Evolutionary conservation across 2,329 filamentous ascomycete genomes (phyloP).

Genomic region (Fusarium sororula): DNA sequence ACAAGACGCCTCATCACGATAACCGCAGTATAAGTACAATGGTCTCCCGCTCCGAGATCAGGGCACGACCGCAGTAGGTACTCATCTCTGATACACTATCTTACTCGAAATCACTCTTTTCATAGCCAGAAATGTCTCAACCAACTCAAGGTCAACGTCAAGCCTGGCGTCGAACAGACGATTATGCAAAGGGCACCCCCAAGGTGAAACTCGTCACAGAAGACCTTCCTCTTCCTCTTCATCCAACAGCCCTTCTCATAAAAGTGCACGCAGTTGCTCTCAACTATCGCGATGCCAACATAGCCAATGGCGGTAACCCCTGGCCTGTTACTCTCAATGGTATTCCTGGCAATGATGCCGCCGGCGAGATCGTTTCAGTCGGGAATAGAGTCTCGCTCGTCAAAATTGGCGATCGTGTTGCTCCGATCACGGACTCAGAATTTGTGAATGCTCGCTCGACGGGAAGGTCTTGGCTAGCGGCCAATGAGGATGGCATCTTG

Average conservation of each 20-base stretch:
- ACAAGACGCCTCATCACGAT: neutral
- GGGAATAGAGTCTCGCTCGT: slow-evolving; percentile 48
- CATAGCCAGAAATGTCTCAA: slow-evolving; percentile 2
- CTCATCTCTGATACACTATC: too few species aligned
- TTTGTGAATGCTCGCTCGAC: slow-evolving; percentile 51
- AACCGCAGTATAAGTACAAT: neutral
- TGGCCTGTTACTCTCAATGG: slow-evolving; percentile 50
- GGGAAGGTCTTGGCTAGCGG: slow-evolving; percentile 53
- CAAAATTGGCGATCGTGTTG: slow-evolving; percentile 48
- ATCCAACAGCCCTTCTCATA: slow-evolving; percentile 44
- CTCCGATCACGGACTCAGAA: slow-evolving; percentile 51
- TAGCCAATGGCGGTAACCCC: slow-evolving; percentile 51
- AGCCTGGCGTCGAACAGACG: slow-evolving; percentile 43
- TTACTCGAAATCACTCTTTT: neutral
- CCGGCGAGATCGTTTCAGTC: slow-evolving; percentile 51
- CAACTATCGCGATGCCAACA: slow-evolving; percentile 50
- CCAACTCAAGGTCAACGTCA: slow-evolving; percentile 34
- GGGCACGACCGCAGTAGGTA: neutral
- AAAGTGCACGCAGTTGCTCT: slow-evolving; percentile 47
- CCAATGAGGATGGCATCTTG: slow-evolving; percentile 55
- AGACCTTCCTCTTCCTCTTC: slow-evolving; percentile 42
- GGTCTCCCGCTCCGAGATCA: neutral
- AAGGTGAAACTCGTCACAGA: slow-evolving; percentile 49
- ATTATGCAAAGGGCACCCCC: slow-evolving; percentile 42
- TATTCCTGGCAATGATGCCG: slow-evolving; percentile 51